A percentile compares a stretch with the other conserved stretches of the same genome.
phyloP scores from a whole-genome alignment of 2,329 filamentous ascomycete genomes.

The Epichloe sylvatica region DNA sequence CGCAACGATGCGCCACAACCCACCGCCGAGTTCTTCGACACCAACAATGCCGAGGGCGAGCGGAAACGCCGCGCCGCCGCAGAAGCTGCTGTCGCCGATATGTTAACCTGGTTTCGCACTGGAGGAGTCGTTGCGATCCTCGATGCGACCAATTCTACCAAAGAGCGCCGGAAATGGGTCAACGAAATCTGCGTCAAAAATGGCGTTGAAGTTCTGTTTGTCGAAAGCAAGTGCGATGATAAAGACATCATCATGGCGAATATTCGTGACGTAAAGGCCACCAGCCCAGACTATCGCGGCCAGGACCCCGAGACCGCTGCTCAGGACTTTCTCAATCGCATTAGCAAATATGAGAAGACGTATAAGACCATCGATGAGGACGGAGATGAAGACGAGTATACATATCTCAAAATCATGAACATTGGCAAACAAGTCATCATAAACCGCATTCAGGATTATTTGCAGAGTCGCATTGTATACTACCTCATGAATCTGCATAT shows the following conservation, averaged over 20 bases:
- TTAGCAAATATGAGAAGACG: slow-evolving; percentile 92
- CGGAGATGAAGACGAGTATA: slow-evolving; percentile 67
- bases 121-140: slow-evolving; percentile 82
- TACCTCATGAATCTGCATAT: slow-evolving; percentile 99
- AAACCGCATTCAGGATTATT: slow-evolving; percentile 92
- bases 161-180: slow-evolving; percentile 81
- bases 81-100: slow-evolving; percentile 82
- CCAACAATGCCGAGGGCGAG: slow-evolving; percentile 78
- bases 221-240: slow-evolving; percentile 93
- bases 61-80: slow-evolving; percentile 75
- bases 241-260: slow-evolving; percentile 97
- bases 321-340: slow-evolving; percentile 82
- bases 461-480: slow-evolving; percentile 92
- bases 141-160: slow-evolving; percentile 94
- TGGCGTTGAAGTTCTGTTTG: slow-evolving; percentile 80
- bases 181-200: slow-evolving; percentile 61
- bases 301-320: slow-evolving; percentile 89
- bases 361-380: slow-evolving; percentile 84
- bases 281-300: slow-evolving; percentile 84
- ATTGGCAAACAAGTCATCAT: slow-evolving; percentile 94
- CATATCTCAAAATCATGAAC: slow-evolving; percentile 95
- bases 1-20: slow-evolving; percentile 82
- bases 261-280: slow-evolving; percentile 93
- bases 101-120: slow-evolving; percentile 80
- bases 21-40: slow-evolving; percentile 90